phyloP scores from a whole-genome alignment of 2,329 filamentous ascomycete genomes.

The Colletotrichum sp. region DNA sequence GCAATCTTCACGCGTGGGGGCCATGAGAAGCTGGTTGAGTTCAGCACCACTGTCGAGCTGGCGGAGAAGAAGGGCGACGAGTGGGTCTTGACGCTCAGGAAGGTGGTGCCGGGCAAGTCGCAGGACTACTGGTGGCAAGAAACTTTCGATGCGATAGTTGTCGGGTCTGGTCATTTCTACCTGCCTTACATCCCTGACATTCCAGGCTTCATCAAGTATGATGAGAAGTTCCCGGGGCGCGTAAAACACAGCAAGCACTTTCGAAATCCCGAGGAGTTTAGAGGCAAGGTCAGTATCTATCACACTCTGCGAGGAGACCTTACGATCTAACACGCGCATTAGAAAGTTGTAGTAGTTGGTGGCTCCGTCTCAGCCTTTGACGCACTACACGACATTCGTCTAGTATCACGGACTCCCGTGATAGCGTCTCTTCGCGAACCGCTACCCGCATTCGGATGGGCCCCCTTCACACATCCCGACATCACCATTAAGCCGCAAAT shows the following conservation, averaged over 20 bases:
- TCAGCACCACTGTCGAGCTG: background rate
- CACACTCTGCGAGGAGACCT: too few species aligned
- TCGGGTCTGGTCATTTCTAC: background rate
- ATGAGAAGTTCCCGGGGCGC: background rate
- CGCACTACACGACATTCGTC: background rate
- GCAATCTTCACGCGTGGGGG: background rate
- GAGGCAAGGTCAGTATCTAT: background rate
- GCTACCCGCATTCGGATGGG: background rate
- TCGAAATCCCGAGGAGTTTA: background rate
- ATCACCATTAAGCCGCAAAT: background rate
- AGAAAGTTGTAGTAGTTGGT: background rate
- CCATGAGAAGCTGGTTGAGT: background rate
- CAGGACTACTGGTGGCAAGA: background rate
- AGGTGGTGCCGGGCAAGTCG: background rate
- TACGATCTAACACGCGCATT: background rate
- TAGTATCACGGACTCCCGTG: background rate
- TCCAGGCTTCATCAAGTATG: background rate
- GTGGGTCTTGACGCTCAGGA: background rate
- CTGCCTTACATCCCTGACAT: background rate
- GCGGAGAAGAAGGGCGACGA: background rate
- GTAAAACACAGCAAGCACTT: background rate
- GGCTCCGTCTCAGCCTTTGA: background rate
- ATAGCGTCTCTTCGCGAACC: background rate
- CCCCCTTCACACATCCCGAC: background rate
- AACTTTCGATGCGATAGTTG: fast-evolving